phyloP scores from a whole-genome alignment of 2,329 filamentous ascomycete species.

The Colletotrichum abscissum region DNA sequence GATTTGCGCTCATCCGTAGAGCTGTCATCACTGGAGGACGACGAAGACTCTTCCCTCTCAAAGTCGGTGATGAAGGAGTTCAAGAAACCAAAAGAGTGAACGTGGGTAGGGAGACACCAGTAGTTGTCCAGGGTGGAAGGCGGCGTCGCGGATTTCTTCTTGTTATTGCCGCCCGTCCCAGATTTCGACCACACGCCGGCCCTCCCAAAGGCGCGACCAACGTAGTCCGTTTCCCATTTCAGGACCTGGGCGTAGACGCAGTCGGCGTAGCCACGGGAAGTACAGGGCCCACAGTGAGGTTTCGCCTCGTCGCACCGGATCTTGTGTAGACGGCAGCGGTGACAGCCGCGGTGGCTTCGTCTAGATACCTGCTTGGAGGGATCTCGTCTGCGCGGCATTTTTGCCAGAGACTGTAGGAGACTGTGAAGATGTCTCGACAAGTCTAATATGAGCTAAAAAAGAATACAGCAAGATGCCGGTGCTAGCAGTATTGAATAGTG shows the following conservation, averaged over 20 bases:
- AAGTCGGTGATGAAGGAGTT: conserved; percentile 23
- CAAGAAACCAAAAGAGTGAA: conserved; percentile 25
- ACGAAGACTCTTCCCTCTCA: conserved; percentile 6
- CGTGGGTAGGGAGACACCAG: conserved; percentile 16
- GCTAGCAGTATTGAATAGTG: not conserved
- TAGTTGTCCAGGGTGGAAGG: conserved; percentile 15
- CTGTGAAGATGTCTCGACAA: not conserved
- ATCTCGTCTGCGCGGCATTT: conserved; percentile 28
- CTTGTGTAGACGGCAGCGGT: conserved; percentile 40
- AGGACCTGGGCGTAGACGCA: conserved; percentile 32
- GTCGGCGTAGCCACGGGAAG: conserved; percentile 36
- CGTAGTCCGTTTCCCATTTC: conserved; percentile 46
- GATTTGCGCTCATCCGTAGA: conserved; percentile 17
- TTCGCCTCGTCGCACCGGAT: conserved; percentile 39
- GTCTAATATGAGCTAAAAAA: not conserved
- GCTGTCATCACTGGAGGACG: conserved; percentile 16
- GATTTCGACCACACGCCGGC: conserved; percentile 44
- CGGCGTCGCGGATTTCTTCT: conserved; percentile 10
- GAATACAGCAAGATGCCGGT: not conserved
- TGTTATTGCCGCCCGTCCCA: not conserved
- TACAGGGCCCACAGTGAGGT: conserved; percentile 37
- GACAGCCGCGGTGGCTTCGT: conserved; percentile 40
- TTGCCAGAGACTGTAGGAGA: not conserved
- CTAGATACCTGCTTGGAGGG: conserved; percentile 32
- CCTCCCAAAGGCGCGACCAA: conserved; percentile 43